Evolutionary conservation across 345 rosid species (phyloP), one percentile per base, ranked within the genome.

Genomic region (Geranium rotundifolium): DNA sequence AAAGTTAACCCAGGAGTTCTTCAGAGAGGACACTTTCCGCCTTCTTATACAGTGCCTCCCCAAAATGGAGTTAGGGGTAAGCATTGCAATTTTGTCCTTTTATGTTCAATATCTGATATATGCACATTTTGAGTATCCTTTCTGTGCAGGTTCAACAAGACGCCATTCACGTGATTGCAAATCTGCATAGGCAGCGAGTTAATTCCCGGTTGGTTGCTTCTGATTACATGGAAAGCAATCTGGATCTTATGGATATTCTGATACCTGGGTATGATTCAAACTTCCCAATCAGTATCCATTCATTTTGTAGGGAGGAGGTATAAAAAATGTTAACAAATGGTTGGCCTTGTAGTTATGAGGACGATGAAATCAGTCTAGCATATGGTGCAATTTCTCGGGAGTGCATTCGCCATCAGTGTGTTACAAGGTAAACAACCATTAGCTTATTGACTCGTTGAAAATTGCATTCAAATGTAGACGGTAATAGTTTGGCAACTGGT

Each of bases 1-100:
- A 6, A 79, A 76, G 64, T 56, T 76, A 67, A 83, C 88, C 55
- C 83, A 75, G 66, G 88, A 83, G 69, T 80, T 83, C 65, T 83
- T 83, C 62, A 75, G 60, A 64, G 88, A 76, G 65, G 75, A 83
- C 65, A 80, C 80, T 5, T 66, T 83, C 19, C 78, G 83, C 9
- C 77, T 78, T 60, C 62, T 83, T 61, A 80, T 83, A 56, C 46
- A 62, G 17, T 80, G 77, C 69, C 85, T 83, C 58, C 83, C 88
- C 1, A 78, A 76, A 65, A 61, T 78, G 74, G 69, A 76, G 64
- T 70, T 80, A 68, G 85, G 80, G 85, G 85, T 80, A 65, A 19
- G 61, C 54, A 23, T 41, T 23, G 27, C 27, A 23, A 23, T 23
- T 23, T 23, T 23, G 27, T 0, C 27, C 2, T 23, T 23, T 23